phyloP scores from a whole-genome alignment of 2,329 filamentous ascomycete species.

The Colletotrichum godetiae region DNA sequence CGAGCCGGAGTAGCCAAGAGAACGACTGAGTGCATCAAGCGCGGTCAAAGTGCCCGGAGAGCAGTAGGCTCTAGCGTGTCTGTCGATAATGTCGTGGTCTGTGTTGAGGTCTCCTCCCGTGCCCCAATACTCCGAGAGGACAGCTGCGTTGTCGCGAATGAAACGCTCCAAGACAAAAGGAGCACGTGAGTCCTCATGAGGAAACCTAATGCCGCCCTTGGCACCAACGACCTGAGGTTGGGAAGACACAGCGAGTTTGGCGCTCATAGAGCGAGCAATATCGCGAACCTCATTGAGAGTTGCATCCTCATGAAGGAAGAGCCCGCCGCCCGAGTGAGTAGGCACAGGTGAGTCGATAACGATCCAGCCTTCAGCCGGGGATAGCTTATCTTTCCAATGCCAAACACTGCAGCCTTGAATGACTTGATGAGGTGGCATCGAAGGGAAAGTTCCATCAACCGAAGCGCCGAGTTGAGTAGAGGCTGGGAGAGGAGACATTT shows the following conservation, averaged over 20 bases:
- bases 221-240: neutral
- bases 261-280: neutral
- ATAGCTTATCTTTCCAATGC: neutral
- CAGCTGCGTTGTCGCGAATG: neutral
- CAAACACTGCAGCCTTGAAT: neutral
- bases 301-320: neutral
- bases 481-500: neutral
- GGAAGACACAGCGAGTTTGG: constrained; percentile 1
- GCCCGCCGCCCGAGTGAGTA: neutral
- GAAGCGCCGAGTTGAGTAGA: neutral
- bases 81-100: neutral
- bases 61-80: neutral
- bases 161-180: neutral
- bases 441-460: neutral
- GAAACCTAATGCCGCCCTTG: neutral
- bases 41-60: neutral
- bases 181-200: neutral
- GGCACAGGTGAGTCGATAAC: neutral
- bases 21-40: neutral
- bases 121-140: neutral
- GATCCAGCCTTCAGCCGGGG: neutral
- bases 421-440: neutral
- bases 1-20: neutral
- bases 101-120: neutral
- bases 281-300: neutral